Conservation (phyloP, 805 yeast genomes). For the Ogataea glucozyma region DNA sequence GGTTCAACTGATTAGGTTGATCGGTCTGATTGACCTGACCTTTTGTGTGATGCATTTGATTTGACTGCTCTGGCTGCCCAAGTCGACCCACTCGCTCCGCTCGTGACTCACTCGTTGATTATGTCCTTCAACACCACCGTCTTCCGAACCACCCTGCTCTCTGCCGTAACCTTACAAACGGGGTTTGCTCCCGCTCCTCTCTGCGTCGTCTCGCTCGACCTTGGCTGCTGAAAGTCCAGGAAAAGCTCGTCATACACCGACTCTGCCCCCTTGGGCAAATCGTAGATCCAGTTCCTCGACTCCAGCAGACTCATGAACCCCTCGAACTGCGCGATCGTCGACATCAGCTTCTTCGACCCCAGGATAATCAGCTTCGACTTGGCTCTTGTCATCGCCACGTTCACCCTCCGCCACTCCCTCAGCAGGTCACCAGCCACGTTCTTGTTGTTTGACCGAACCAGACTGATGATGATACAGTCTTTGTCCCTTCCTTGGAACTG, state of each 20-base stretch:
- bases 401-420: constrained; percentile 87
- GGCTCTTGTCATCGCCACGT: constrained; percentile 94
- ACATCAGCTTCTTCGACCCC: constrained; percentile 72
- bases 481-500: constrained; percentile 96
- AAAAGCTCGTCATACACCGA: constrained; percentile 33
- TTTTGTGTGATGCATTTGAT: no score
- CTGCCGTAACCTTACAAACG: constrained; percentile 12
- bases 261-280: constrained; percentile 49
- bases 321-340: constrained; percentile 49
- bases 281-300: constrained; percentile 62
- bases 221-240: constrained; percentile 11
- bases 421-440: constrained; percentile 73
- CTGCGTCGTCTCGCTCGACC: not conserved
- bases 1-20: no score
- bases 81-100: no score
- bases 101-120: no score
- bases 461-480: constrained; percentile 83
- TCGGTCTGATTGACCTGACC: no score
- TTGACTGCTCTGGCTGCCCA: no score
- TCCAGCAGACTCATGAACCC: constrained; percentile 62
- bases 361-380: constrained; percentile 77
- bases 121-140: no score
- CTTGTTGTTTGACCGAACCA: constrained; percentile 77
- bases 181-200: not conserved
- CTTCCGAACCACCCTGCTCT: constrained; percentile 20